Conservation (phyloP, 768 basidiomycete species). For the Naematelia aurantialba region DNA sequence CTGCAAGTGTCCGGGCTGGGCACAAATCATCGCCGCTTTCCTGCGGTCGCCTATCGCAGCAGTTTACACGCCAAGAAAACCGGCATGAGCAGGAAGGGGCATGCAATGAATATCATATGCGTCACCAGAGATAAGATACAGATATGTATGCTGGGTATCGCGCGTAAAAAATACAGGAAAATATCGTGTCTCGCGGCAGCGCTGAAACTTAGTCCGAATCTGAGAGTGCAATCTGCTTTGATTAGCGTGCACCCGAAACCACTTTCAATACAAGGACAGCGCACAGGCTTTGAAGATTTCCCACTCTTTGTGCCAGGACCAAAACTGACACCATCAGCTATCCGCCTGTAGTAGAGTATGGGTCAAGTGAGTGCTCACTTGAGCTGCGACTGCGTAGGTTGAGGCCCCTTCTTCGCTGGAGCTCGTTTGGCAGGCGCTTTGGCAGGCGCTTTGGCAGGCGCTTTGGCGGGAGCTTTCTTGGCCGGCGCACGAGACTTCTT, state of each 20-base stretch:
- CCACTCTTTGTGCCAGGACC: conserved; percentile 12
- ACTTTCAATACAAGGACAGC: background rate
- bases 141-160: background rate
- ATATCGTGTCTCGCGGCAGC: too few relatives aligned
- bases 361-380: conserved; percentile 3
- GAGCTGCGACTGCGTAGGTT: conserved; percentile 9
- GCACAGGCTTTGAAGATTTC: conserved; percentile 24
- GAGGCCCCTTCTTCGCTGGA: conserved; percentile 53
- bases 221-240: conserved; percentile 23
- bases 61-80: too few relatives aligned
- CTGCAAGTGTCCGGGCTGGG: too few relatives aligned
- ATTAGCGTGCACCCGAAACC: background rate
- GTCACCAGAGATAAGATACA: too few relatives aligned
- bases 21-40: too few relatives aligned
- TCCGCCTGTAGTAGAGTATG: background rate
- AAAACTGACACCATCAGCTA: conserved; percentile 11
- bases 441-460: conserved; percentile 16
- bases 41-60: too few relatives aligned
- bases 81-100: too few relatives aligned
- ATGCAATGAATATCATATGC: too few relatives aligned
- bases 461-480: conserved; percentile 10
- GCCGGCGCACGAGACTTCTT: conserved; percentile 11
- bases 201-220: conserved; percentile 12
- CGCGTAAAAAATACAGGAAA: background rate
- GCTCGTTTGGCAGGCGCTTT: conserved; percentile 57